Conservation (phyloP, 306 rosid genomes). For the Medicago lupulina region DNA sequence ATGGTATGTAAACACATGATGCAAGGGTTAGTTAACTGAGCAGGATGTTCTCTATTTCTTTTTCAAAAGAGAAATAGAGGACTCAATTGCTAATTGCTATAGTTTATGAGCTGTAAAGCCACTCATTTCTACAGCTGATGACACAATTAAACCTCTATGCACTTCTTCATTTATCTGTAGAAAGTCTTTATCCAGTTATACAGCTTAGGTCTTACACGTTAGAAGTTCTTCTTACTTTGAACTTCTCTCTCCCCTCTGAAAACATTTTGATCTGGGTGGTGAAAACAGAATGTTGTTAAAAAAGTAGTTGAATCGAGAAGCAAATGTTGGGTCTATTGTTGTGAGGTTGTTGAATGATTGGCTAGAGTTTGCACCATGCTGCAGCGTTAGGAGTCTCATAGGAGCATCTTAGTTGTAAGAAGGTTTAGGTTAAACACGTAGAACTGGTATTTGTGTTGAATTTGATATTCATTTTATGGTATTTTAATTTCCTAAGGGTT, state of each 20-base stretch:
- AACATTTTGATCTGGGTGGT: too few species aligned
- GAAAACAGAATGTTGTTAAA: not conserved
- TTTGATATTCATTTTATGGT: too few species aligned
- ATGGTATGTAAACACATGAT: conserved; percentile 6
- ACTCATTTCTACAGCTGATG: not conserved
- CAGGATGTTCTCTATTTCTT: not conserved
- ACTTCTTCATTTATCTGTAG: not conserved
- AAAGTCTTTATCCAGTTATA: not conserved
- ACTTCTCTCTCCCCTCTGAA: too few species aligned
- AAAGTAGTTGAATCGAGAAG: conserved; percentile 19
- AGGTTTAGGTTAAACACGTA: too few species aligned
- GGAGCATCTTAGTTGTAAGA: too few species aligned
- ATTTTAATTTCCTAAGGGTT: not conserved
- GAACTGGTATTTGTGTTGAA: too few species aligned
- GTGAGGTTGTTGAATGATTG: conserved; percentile 25
- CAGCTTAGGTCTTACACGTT: too few species aligned
- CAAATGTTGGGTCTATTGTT: not conserved
- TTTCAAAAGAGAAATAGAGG: not conserved
- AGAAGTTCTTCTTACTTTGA: too few species aligned
- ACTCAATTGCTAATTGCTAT: not conserved
- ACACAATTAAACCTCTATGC: not conserved
- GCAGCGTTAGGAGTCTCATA: not conserved
- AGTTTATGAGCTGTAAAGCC: not conserved
- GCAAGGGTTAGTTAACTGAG: not conserved
- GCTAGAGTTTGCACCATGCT: conserved; percentile 15